phyloP scores from a whole-genome alignment of 2,329 filamentous ascomycete genomes.

The Simplicillium aogashimaense region DNA sequence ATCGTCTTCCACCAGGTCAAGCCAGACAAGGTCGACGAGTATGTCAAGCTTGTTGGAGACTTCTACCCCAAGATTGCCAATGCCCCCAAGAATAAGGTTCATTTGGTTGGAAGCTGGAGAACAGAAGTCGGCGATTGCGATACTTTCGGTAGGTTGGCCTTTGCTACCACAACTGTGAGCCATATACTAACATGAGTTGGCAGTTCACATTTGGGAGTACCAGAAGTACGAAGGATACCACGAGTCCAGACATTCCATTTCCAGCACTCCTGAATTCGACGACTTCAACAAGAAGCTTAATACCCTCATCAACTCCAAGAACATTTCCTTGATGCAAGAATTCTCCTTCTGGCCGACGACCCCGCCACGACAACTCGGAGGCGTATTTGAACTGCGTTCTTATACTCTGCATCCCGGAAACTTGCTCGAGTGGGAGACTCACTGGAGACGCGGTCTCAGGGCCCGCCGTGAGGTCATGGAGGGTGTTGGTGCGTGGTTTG shows the following conservation, averaged over 20 bases:
- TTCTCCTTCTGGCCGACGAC: conserved; percentile 99
- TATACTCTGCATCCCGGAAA: conserved; percentile 96
- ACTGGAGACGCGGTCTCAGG: conserved; percentile 88
- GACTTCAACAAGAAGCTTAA: conserved; percentile 80
- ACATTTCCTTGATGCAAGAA: conserved; percentile 93
- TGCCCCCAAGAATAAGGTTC: conserved; percentile 80
- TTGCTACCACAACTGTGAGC: no score
- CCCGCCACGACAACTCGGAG: conserved; percentile 77
- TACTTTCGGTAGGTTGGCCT: conserved; percentile 67
- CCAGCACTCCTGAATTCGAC: conserved; percentile 70
- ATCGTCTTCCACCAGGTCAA: conserved; percentile 96
- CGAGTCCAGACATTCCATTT: conserved; percentile 77
- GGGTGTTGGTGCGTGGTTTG: conserved; percentile 96
- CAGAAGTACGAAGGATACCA: conserved; percentile 96
- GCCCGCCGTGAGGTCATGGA: conserved; percentile 96
- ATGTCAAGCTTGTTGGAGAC: conserved; percentile 75
- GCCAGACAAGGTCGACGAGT: conserved; percentile 91
- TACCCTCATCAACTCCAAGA: conserved; percentile 73
- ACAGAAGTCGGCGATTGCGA: conserved; percentile 96
- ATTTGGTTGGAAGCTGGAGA: conserved; percentile 95
- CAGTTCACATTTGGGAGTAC: conserved; percentile 99
- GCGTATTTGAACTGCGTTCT: conserved; percentile 89
- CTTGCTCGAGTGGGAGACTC: conserved; percentile 95
- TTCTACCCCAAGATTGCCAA: conserved; percentile 91
- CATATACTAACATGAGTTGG: conserved; percentile 6